Evolutionary conservation across 2,329 filamentous ascomycete genomes (phyloP).

Genomic region (Lasiodiplodia gonubiensis): DNA sequence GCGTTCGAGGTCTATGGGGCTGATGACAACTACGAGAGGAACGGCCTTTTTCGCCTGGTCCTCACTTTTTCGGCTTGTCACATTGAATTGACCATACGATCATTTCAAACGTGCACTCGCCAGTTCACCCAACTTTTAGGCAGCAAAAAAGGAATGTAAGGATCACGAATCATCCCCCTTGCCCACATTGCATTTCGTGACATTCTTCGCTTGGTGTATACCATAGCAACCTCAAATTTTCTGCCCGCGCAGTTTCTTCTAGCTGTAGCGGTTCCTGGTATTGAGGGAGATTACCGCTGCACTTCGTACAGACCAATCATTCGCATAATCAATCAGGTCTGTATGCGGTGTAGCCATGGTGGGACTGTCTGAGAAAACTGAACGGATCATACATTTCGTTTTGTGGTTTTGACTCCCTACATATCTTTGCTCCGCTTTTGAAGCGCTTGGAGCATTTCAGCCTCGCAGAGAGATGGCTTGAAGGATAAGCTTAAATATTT

Average conservation of each 20-base stretch:
- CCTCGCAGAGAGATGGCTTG: no score
- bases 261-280: conserved; percentile 45
- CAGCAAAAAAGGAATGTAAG: conserved; percentile 26
- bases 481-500: not conserved
- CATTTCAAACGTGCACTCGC: conserved; percentile 28
- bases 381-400: conserved; percentile 61
- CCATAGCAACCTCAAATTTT: conserved; percentile 61
- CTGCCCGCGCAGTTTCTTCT: conserved; percentile 58
- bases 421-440: conserved; percentile 45
- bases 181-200: not conserved
- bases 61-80: conserved; percentile 62
- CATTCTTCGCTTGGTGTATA: not conserved
- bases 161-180: conserved; percentile 22
- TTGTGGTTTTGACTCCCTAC: conserved; percentile 71
- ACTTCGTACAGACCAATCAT: conserved; percentile 55
- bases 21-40: conserved; percentile 70
- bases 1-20: conserved; percentile 28
- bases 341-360: conserved; percentile 57
- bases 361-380: conserved; percentile 59
- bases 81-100: conserved; percentile 39
- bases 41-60: conserved; percentile 70
- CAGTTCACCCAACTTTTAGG: conserved; percentile 25
- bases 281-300: conserved; percentile 42
- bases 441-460: not conserved
- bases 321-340: conserved; percentile 54